Evolutionary conservation across 345 rosid genomes (phyloP).

Genomic region (Arabis hirsuta): DNA sequence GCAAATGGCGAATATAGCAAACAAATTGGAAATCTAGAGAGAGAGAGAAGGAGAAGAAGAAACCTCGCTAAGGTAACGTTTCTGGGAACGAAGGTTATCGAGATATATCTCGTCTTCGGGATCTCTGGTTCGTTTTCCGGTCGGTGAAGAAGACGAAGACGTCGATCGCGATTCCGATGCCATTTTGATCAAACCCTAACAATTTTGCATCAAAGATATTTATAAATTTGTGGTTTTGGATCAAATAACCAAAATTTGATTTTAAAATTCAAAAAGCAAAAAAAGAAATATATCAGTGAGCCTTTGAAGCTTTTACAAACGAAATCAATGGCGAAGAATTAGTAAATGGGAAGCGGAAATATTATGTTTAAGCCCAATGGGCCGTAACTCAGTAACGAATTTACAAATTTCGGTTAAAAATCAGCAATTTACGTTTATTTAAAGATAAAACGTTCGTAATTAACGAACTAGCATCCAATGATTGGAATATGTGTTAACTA

Average conservation of each 20-base stretch:
- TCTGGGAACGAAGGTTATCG: slow-evolving; percentile 91
- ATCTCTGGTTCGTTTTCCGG: slow-evolving; percentile 82
- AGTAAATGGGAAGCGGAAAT: background rate
- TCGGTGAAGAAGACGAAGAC: slow-evolving; percentile 55
- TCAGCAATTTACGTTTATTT: too few relatives aligned
- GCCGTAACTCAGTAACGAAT: background rate
- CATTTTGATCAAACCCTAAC: slow-evolving; percentile 21
- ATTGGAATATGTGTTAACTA: too few relatives aligned
- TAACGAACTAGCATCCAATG: too few relatives aligned
- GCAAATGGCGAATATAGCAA: background rate
- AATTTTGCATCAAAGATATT: background rate
- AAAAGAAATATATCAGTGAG: background rate
- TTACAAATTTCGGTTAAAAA: too few relatives aligned
- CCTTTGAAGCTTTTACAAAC: background rate
- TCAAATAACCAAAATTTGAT: background rate
- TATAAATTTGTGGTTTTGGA: slow-evolving; percentile 1
- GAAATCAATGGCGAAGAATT: background rate
- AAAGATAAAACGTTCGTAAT: too few relatives aligned
- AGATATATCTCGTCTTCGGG: slow-evolving; percentile 93
- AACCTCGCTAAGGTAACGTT: slow-evolving; percentile 97
- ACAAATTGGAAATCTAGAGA: background rate
- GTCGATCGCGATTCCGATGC: slow-evolving; percentile 33
- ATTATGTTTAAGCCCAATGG: slow-evolving; percentile 7
- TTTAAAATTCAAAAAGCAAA: background rate
- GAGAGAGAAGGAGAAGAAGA: background rate